Evolutionary conservation across 495 filamentous ascomycete species (phyloP).

Genomic region (Delitschia confertaspora): DNA sequence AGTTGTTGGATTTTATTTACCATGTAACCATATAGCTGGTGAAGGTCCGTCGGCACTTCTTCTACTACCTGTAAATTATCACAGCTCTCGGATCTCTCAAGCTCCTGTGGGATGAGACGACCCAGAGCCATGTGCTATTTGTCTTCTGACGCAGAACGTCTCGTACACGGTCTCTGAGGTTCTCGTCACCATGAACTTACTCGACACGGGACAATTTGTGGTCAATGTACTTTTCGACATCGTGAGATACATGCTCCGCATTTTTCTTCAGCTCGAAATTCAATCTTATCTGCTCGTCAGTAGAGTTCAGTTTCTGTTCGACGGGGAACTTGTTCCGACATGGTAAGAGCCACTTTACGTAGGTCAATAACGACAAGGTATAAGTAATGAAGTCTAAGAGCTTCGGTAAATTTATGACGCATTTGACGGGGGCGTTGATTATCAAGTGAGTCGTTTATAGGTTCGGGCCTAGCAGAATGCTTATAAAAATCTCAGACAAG

Average conservation of each 20-base stretch:
- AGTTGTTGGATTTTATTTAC: neutral
- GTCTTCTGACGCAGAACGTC: constrained; percentile 2
- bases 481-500: constrained; percentile 29
- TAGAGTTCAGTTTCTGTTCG: neutral
- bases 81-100: constrained; percentile 1
- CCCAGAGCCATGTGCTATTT: constrained; percentile 2
- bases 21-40: constrained; percentile 4
- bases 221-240: neutral
- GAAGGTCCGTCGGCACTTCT: constrained; percentile 2
- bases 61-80: constrained; percentile 1
- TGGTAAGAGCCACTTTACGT: neutral
- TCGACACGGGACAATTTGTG: constrained; percentile 4
- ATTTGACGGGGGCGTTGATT: constrained; percentile 9
- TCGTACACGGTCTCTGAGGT: constrained; percentile 1
- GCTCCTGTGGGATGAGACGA: constrained; percentile 4
- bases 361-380: neutral
- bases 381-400: constrained; percentile 2
- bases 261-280: constrained; percentile 2
- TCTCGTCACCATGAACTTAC: neutral
- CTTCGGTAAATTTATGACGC: constrained; percentile 7
- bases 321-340: neutral
- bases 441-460: constrained; percentile 1
- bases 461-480: constrained; percentile 32
- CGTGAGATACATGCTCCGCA: constrained; percentile 1
- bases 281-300: neutral